A percentile compares a stretch with the other conserved stretches of the same genome.
phyloP scores from a whole-genome alignment of 108 stramenopile genomes.

The Pseudonitzschia multiseries region DNA sequence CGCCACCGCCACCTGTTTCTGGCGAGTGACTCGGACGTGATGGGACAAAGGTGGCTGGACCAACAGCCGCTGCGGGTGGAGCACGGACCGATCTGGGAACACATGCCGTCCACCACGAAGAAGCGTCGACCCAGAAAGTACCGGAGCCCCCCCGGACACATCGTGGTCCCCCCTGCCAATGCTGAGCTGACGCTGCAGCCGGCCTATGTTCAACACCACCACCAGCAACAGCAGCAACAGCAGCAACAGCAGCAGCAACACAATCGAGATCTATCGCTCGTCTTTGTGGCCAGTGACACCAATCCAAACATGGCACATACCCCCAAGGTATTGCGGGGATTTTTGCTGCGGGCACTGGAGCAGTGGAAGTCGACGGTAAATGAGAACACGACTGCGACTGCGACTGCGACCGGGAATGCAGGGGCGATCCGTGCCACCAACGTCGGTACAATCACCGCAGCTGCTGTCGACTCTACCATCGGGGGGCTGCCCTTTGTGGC shows the following conservation, averaged over 20 bases:
- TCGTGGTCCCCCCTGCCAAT: conserved; percentile 18
- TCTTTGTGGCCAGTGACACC: not conserved
- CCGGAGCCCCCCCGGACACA: conserved; percentile 7
- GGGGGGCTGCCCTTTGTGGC: conserved; percentile 39
- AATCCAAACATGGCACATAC: not conserved
- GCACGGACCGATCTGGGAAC: not conserved
- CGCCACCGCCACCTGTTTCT: conserved; percentile 17
- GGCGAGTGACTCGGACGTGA: not conserved
- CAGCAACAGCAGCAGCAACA: conserved; percentile 27
- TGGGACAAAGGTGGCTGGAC: conserved; percentile 3
- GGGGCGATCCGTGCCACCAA: no score
- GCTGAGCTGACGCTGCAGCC: conserved; percentile 3
- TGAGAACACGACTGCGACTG: no score
- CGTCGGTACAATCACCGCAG: no score
- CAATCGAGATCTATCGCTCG: conserved; percentile 25
- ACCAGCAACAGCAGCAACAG: not conserved
- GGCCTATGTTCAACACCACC: conserved; percentile 37
- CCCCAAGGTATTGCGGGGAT: not conserved
- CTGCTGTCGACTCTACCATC: not conserved
- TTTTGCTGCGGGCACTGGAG: not conserved
- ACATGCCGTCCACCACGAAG: not conserved
- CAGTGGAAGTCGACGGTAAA: not conserved
- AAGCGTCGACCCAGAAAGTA: not conserved
- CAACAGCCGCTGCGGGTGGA: not conserved
- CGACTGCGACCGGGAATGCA: no score